phyloP scores from a whole-genome alignment of 306 rosid genomes.

The Prunus kanzakura region DNA sequence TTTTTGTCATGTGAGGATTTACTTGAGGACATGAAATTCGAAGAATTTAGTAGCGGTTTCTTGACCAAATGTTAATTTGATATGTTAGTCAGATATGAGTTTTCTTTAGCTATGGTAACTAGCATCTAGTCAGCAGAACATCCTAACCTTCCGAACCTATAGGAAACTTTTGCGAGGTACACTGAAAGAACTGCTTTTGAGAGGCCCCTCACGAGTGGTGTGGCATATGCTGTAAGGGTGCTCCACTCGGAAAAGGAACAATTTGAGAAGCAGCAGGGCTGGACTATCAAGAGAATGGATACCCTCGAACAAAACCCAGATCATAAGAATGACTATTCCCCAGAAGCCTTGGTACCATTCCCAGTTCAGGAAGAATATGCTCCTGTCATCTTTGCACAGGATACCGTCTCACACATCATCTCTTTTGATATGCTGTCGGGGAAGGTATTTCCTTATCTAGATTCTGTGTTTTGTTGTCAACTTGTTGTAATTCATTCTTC shows the following conservation, averaged over 20 bases:
- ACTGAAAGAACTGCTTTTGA: constrained; percentile 97
- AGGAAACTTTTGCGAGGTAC: constrained; percentile 90
- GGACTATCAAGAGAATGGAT: constrained; percentile 96
- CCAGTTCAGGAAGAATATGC: constrained; percentile 88
- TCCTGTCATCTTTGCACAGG: constrained; percentile 98
- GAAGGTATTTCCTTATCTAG: constrained; percentile 46
- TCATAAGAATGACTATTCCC: constrained; percentile 65
- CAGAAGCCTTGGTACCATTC: constrained; percentile 73
- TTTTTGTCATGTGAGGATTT: not conserved
- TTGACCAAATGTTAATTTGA: not conserved
- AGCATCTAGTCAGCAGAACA: constrained; percentile 17
- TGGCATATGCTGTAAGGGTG: constrained; percentile 98
- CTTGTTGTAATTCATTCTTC: not conserved
- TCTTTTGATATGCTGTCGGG: constrained; percentile 87
- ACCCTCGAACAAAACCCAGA: constrained; percentile 70
- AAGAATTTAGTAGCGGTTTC: constrained; percentile 4
- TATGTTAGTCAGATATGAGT: constrained; percentile 16
- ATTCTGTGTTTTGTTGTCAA: not conserved
- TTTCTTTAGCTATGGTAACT: constrained; percentile 12
- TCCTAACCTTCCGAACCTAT: constrained; percentile 38
- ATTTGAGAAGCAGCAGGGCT: constrained; percentile 95
- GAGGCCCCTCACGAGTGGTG: constrained; percentile 98
- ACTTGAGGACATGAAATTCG: not conserved
- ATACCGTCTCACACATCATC: constrained; percentile 82
- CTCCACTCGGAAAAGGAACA: constrained; percentile 92